Base-by-base conservation (phyloP, 2,329 filamentous ascomycete genomes). In the Aspergillus fischeri region DNA sequence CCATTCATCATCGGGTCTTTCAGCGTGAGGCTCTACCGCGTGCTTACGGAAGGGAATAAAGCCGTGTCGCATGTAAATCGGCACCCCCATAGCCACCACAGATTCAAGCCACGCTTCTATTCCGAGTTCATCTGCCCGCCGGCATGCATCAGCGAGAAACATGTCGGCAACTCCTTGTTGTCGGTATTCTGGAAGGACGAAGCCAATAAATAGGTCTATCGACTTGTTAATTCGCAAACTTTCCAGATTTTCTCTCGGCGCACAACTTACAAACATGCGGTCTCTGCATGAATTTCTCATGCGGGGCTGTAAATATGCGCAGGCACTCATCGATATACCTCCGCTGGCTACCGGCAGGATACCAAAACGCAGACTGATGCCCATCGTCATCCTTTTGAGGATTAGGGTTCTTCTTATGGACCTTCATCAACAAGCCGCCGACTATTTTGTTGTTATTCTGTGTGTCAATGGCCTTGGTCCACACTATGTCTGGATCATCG, bases 31-130 rank as follows among this genome's bases (percentile, higher is more conserved):
- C 49, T 52, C 14, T 14, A 32, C 29, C 11, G 11, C 20, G 25
- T 42, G 45, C 27, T 52, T 41, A 1, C 42, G 28, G 20, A 41
- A 52, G 10, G 54, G 49, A 20, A 56, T 56, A 4, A 56, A 56
- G 8, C 32, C 44, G 21, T 56, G 50, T 0, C 49, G 17, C 42
- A 52, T 52, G 24, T 48, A 32, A 5, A 56, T 41, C 9, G 27
- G 27, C 1, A 56, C 28, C 2, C 28, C 42, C 21, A 27, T 56
- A 24, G 54, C 28, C 11, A 42, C 28, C 41, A 55, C 54, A 2
- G 54, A 27, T 28, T 55, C 54, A 21, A 48, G 48, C 38, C 44
- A 56, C 20, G 41, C 41, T 29, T 56, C 54, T 4, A 56, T 10
- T 3, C 54, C 54, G 10, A 52, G 49, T 25, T 48, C 54, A n/a